These are phyloP conservation scores for Skeletonema menzelii DNA, from an alignment of 108 stramenopile species.

Conservation along the genomic window DNA sequence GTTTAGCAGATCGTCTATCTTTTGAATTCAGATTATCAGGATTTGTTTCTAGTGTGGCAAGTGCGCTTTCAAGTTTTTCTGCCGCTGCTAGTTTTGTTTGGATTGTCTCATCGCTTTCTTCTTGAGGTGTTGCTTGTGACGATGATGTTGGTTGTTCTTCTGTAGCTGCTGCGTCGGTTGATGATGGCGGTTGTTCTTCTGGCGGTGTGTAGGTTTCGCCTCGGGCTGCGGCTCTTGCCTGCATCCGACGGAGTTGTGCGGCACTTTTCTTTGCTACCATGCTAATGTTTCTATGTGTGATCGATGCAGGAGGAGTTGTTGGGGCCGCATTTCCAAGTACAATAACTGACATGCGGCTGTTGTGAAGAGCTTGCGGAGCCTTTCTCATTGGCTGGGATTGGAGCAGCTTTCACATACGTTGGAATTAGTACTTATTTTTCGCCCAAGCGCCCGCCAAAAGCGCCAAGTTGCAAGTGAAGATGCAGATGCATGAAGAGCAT, in stretches of 20 bases:
- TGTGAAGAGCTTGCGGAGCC: too few species aligned
- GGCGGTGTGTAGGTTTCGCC: constrained; percentile 64
- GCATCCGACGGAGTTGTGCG: constrained; percentile 79
- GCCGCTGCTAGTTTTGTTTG: constrained; percentile 21
- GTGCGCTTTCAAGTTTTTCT: constrained; percentile 7
- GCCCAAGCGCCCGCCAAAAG: too few species aligned
- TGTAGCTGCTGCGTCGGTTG: background rate
- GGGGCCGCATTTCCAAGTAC: too few species aligned
- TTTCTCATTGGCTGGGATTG: too few species aligned
- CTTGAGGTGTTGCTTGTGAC: constrained; percentile 9
- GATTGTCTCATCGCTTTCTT: constrained; percentile 25
- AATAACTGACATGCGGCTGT: too few species aligned
- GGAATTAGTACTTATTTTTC: too few species aligned
- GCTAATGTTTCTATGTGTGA: background rate
- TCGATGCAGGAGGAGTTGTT: background rate
- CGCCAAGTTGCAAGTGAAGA: too few species aligned
- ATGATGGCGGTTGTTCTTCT: constrained; percentile 4
- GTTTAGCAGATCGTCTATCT: constrained; percentile 48
- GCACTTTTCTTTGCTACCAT: constrained; percentile 56
- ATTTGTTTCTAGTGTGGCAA: constrained; percentile 25
- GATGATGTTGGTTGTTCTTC: constrained; percentile 18
- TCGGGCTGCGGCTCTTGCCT: constrained; percentile 67
- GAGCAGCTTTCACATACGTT: too few species aligned
- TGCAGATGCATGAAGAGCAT: too few species aligned
- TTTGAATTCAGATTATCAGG: constrained; percentile 41